Percentiles rank a stretch among this genome's conserved stretches.
Evolutionary conservation across 371 early-diverging fungal species (phyloP).

Genomic region (Fennellomyces sp.): DNA sequence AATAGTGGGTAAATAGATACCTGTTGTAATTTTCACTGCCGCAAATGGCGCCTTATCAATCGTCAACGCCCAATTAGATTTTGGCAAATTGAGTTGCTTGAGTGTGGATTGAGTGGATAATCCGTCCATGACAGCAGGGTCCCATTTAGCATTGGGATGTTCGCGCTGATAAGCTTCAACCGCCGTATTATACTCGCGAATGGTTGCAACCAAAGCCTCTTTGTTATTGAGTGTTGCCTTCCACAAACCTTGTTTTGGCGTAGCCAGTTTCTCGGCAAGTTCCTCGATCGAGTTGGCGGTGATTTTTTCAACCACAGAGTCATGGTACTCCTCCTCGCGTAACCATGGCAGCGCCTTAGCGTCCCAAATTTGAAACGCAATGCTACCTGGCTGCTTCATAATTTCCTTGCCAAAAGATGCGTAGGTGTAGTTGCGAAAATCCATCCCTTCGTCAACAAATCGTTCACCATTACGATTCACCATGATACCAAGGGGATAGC

Average conservation of each 20-base stretch:
- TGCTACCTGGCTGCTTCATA: conserved; percentile 16
- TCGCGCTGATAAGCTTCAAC: conserved; percentile 8
- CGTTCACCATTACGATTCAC: conserved; percentile 17
- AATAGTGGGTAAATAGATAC: background rate
- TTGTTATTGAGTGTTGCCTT: conserved; percentile 9
- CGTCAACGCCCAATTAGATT: conserved; percentile 21
- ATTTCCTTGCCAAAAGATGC: conserved; percentile 24
- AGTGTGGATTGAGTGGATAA: conserved; percentile 20
- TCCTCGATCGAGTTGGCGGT: conserved; percentile 17
- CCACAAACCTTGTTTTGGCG: conserved; percentile 4
- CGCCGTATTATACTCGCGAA: conserved; percentile 16
- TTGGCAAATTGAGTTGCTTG: conserved; percentile 8
- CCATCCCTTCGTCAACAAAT: conserved; percentile 25
- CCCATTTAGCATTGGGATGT: conserved; percentile 14
- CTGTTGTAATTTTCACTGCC: conserved; percentile 24
- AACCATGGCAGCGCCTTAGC: conserved; percentile 8
- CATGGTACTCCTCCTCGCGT: conserved; percentile 19
- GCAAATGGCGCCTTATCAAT: conserved; percentile 18
- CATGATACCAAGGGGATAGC: conserved; percentile 24
- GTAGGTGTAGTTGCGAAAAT: conserved; percentile 25
- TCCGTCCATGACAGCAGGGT: conserved; percentile 22
- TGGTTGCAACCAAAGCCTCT: conserved; percentile 10
- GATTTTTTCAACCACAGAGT: conserved; percentile 20
- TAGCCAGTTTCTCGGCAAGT: conserved; percentile 16
- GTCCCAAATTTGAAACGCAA: conserved; percentile 18